phyloP scores from a whole-genome alignment of 495 filamentous ascomycete species.

The Penicillium antarcticum region DNA sequence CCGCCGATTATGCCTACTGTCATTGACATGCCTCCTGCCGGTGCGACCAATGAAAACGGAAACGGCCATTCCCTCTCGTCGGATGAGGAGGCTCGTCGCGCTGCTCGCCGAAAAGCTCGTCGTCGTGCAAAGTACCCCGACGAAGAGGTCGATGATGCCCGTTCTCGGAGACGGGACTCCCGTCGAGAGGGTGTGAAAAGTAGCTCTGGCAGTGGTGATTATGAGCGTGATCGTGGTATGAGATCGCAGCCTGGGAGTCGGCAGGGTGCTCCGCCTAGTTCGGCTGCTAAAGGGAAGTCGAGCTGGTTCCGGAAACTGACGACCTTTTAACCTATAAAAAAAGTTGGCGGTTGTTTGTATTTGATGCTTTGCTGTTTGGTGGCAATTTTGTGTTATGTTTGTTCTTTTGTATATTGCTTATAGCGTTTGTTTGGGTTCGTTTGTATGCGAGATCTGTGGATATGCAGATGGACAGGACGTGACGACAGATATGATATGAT shows the following conservation, averaged over 20 bases:
- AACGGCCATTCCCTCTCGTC: slow-evolving; percentile 39
- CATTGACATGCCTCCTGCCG: slow-evolving; percentile 47
- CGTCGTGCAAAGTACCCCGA: slow-evolving; percentile 39
- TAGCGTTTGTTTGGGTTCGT: not conserved
- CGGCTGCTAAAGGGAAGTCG: slow-evolving; percentile 34
- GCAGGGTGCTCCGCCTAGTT: slow-evolving; percentile 23
- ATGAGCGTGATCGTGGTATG: slow-evolving; percentile 41
- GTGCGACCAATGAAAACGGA: slow-evolving; percentile 13
- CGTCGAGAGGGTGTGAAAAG: slow-evolving; percentile 34
- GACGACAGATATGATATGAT: slow-evolving; percentile 15
- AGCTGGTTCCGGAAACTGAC: slow-evolving; percentile 50
- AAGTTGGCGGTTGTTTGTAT: not conserved
- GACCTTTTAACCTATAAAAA: slow-evolving; percentile 19
- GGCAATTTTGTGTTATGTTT: not conserved
- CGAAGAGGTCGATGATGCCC: slow-evolving; percentile 39
- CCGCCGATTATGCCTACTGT: slow-evolving; percentile 54
- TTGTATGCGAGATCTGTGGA: not conserved
- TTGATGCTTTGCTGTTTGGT: not conserved
- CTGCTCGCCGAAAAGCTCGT: slow-evolving; percentile 34
- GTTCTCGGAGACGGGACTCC: slow-evolving; percentile 28
- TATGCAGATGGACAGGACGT: slow-evolving; percentile 1
- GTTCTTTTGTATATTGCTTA: not conserved
- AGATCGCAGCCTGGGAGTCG: slow-evolving; percentile 29
- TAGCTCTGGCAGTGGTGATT: slow-evolving; percentile 42
- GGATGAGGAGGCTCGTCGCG: slow-evolving; percentile 38